These are phyloP conservation scores for Tricholoma terreum DNA, from an alignment of 768 basidiomycete species.

Conservation along the genomic window DNA sequence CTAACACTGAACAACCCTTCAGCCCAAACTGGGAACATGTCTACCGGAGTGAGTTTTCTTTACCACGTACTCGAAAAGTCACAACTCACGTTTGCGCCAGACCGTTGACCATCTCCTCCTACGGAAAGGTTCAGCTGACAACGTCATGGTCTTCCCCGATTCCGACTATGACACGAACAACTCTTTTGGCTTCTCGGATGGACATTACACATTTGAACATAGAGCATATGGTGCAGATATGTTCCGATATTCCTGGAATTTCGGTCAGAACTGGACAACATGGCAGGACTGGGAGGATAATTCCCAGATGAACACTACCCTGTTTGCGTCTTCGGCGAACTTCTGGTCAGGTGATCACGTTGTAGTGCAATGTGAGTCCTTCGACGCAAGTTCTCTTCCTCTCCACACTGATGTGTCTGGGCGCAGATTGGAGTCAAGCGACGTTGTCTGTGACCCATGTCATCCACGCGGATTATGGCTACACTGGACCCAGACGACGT, in stretches of 20 bases:
- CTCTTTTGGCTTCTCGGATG: slow-evolving; percentile 55
- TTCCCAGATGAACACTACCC: slow-evolving; percentile 56
- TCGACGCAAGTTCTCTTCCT: background rate
- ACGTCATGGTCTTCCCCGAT: slow-evolving; percentile 85
- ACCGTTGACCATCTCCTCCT: slow-evolving; percentile 74
- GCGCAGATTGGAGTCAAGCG: slow-evolving; percentile 72
- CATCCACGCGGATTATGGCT: slow-evolving; percentile 75
- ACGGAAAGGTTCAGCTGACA: slow-evolving; percentile 71
- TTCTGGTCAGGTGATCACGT: slow-evolving; percentile 87
- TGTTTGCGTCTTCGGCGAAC: slow-evolving; percentile 47
- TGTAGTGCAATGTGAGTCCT: slow-evolving; percentile 77
- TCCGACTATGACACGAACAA: slow-evolving; percentile 67
- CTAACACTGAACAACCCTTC: slow-evolving; percentile 62
- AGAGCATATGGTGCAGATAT: slow-evolving; percentile 82
- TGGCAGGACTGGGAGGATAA: slow-evolving; percentile 80
- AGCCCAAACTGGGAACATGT: slow-evolving; percentile 36
- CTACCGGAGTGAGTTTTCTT: slow-evolving; percentile 52
- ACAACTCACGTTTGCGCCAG: slow-evolving; percentile 30
- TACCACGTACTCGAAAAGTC: slow-evolving; percentile 3
- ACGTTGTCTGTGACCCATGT: slow-evolving; percentile 61
- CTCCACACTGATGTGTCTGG: background rate
- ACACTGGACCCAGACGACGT: slow-evolving; percentile 56
- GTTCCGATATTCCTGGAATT: slow-evolving; percentile 86
- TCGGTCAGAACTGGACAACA: slow-evolving; percentile 76
- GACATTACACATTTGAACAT: slow-evolving; percentile 76